These are phyloP conservation scores for Thraustochytrium sp. DNA, from an alignment of 352 stramenopile genomes.

Conservation along the genomic window DNA sequence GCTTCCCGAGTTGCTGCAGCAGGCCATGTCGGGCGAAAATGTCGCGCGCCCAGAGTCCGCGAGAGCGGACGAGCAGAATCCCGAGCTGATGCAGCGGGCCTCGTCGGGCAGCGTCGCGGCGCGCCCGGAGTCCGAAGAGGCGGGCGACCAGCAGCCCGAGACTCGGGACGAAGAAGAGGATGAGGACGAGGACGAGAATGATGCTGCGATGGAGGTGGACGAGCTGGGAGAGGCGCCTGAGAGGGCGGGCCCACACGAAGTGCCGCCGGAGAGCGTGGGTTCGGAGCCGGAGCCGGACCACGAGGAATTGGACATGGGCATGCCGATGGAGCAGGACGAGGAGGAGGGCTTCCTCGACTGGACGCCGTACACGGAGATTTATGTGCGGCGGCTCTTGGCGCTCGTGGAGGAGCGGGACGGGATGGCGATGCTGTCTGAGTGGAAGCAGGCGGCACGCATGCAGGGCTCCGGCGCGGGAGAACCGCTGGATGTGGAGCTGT, in stretches of 20 bases:
- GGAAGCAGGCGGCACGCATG: slow-evolving; percentile 15
- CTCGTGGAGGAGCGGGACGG: background rate
- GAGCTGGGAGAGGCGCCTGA: too few relatives aligned
- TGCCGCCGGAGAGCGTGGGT: too few relatives aligned
- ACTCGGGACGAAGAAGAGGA: background rate
- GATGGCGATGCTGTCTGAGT: background rate
- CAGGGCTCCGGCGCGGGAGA: background rate
- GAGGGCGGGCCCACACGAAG: too few relatives aligned
- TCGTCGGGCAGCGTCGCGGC: too few relatives aligned
- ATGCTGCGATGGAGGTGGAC: too few relatives aligned
- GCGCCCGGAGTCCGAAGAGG: background rate
- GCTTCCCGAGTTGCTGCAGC: slow-evolving; percentile 36
- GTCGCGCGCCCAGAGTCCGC: too few relatives aligned
- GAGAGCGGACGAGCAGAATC: too few relatives aligned
- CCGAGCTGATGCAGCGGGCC: too few relatives aligned
- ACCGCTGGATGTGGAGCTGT: slow-evolving; percentile 10
- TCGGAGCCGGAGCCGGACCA: background rate
- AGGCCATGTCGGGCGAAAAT: background rate
- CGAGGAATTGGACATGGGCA: background rate
- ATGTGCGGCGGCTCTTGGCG: slow-evolving; percentile 15
- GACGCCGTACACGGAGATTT: background rate
- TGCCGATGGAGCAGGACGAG: background rate
- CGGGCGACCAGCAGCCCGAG: background rate
- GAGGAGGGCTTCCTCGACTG: slow-evolving; percentile 41
- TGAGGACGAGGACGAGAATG: background rate